Evolutionary conservation across 371 early-diverging fungal species (phyloP), one percentile per base, ranked within the genome.

Genomic region (Mortierella sp.): DNA sequence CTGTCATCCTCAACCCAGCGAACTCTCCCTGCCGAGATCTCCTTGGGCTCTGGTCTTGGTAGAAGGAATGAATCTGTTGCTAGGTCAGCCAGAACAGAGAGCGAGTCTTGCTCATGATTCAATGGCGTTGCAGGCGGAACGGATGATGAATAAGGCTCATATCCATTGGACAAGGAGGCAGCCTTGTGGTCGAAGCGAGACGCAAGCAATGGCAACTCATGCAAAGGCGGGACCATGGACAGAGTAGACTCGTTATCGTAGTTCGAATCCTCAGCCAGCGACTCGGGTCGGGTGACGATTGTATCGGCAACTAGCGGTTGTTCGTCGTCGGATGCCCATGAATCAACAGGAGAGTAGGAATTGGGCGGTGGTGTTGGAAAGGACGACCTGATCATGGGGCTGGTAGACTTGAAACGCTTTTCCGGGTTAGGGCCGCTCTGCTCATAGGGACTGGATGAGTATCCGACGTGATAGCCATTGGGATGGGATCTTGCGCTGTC

Each of bases 1-100:
- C 85, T 66, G 31, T 79, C 67, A 34, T 84, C 85, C 63, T 84
- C 85, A 5, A 82, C 78, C 60, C 74, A 79, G 7, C 82, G 81
- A 19, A 72, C 46, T 44, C 67, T 80, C 22, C 78, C 81, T 60
- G 82, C 73, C 9, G 80, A 72, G 47, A 81, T 67, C 31, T 81
- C 82, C 58, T 80, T 76, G 21, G 79, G 73, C 44, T 69, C 77
- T 12, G 69, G 65, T 37, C 69, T 76, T 17, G 77, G 77, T 13
- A 76, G 52, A 29, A 69, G 25, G 51, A 76, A 13, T 3, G 65
- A 31, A 17, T 76, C 62, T 14, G 77, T 65, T 2, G 77, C 77
- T 27, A 76, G 66, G 50, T 58, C 69, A 13, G 77, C 77, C 6
- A 76, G 54, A 21, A 76, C 77, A 22, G 77, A 76, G 43, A 76